phyloP scores from a whole-genome alignment of 495 filamentous ascomycete genomes.

The Podospora comata region DNA sequence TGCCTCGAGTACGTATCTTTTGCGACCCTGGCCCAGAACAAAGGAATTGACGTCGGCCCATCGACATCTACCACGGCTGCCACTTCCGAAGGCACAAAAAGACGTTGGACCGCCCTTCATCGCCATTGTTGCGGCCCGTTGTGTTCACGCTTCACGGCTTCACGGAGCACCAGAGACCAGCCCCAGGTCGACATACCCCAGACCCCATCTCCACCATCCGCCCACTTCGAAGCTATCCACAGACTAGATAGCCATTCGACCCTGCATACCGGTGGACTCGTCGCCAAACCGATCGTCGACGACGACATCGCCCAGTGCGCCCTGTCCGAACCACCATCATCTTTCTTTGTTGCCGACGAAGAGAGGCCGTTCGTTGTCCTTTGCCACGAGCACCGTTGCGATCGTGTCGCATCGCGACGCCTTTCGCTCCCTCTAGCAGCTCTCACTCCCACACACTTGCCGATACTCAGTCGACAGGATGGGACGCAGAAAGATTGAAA shows the following conservation, averaged over 20 bases:
- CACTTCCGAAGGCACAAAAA: conserved; percentile 30
- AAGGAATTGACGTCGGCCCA: conserved; percentile 28
- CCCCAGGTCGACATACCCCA: conserved; percentile 10
- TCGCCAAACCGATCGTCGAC: conserved; percentile 6
- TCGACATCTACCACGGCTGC: conserved; percentile 26
- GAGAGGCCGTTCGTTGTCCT: not conserved
- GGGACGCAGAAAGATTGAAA: conserved; percentile 85
- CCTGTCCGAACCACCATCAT: conserved; percentile 5
- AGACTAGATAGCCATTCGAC: not conserved
- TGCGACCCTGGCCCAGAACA: conserved; percentile 22
- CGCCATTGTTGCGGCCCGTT: conserved; percentile 23
- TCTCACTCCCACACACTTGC: conserved; percentile 3
- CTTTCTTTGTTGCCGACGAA: conserved; percentile 12
- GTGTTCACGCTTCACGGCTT: conserved; percentile 14
- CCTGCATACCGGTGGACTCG: conserved; percentile 1
- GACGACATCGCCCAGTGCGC: not conserved
- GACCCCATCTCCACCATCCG: conserved; percentile 7
- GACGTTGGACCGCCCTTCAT: conserved; percentile 25
- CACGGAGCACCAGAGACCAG: conserved; percentile 14
- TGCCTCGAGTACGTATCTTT: conserved; percentile 29
- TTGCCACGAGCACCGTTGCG: conserved; percentile 9
- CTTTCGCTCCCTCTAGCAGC: conserved; percentile 11
- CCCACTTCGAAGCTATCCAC: conserved; percentile 6
- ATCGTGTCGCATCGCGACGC: not conserved
- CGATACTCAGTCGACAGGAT: conserved; percentile 40